Base-by-base conservation (phyloP, 768 basidiomycete genomes). In the Collybiopsis luxurians region DNA sequence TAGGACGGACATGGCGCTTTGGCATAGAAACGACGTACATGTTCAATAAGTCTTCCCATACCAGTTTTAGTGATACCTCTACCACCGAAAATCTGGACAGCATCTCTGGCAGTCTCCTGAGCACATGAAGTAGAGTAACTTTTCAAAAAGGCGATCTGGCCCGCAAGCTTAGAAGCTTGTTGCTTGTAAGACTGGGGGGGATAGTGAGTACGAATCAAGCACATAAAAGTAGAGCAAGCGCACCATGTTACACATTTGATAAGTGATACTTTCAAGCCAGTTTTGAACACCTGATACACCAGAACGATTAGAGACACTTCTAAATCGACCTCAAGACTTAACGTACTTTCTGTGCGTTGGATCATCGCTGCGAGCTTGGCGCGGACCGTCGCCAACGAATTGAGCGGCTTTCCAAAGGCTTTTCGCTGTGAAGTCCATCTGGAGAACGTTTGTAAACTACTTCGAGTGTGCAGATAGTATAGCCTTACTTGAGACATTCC, bases 351-450 rank as follows among this genome's bases (percentile, higher is more conserved):
- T 6, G 76, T 72, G 30, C 79, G 72, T 0, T 78, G 67, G 39
- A 81, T 81, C 93, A 98, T 98, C 7, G 75, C 76, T 9, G 93
- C 94, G 46, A 98, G 75, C 78, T 95, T 96, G 61, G 80, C 81
- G 49, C 95, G 85, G 64, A 98, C 90, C 61, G 97, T 91, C 3
- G 95, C 82, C 69, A 92, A 92, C 2, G 88, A 83, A 61, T 84
- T 82, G 40, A 96, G 77, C 1, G 87, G 89, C 70, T 92, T 94
- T 48, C 95, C 95, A 63, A 97, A 96, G 17, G 90, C 93, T 65
- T 90, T 89, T 53, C 95, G 83, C 66, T 97, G 92, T 55, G 76
- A 83, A 4, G 84, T 80, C 95, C 95, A 98, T 69, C 85, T 90
- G 55, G 39, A 39, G 5, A 40, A 7, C 13, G 17, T n/a, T 21